Evolutionary conservation across 108 stramenopile species (phyloP).

Genomic region (Nannochloropsis salina): DNA sequence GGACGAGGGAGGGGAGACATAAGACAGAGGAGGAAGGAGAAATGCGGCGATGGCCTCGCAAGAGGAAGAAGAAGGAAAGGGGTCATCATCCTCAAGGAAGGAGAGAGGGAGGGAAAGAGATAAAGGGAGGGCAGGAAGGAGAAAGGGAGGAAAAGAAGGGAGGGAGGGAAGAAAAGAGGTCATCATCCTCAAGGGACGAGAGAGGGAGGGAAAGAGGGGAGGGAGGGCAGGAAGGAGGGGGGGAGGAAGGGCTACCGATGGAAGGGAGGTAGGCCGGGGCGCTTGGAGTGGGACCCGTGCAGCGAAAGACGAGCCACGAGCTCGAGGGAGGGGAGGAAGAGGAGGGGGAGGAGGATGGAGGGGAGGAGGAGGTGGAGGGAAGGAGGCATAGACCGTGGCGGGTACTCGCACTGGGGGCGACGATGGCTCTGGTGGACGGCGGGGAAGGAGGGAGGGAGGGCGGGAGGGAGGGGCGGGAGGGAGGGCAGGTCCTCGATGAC

Average conservation of each 20-base stretch:
- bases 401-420: no score
- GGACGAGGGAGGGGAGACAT: not conserved
- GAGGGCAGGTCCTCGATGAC: not conserved
- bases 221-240: not conserved
- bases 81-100: not conserved
- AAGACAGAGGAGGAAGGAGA: not conserved
- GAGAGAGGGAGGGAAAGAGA: not conserved
- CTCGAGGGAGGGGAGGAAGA: not conserved
- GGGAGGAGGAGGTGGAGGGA: no score
- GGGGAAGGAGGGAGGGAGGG: no score
- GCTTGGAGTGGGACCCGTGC: no score
- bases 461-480: no score
- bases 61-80: not conserved
- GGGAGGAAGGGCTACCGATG: not conserved
- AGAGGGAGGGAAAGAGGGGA: not conserved
- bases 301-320: no score
- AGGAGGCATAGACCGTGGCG: no score
- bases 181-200: not conserved
- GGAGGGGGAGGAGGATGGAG: conserved; percentile 1
- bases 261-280: not conserved
- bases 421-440: no score
- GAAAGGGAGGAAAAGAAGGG: not conserved
- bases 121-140: not conserved
- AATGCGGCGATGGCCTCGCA: not conserved
- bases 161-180: not conserved